Evolutionary conservation across 177 flowering plant genomes (phyloP).

Genomic region (Vitis hybrid): DNA sequence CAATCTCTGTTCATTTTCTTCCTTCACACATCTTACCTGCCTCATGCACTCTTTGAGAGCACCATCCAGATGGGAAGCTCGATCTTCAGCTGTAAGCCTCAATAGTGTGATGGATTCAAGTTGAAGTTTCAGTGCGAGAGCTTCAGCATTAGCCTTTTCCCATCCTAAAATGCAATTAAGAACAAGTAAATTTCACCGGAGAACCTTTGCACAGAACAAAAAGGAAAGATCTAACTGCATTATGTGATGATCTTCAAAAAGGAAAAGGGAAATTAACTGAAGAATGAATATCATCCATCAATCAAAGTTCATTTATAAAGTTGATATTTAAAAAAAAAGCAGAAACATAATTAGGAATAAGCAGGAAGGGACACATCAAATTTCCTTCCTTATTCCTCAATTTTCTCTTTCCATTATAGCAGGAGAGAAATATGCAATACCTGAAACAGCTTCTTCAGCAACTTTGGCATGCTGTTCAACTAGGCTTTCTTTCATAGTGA

Average conservation of each 20-base stretch:
- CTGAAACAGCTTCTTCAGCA: constrained; percentile 85
- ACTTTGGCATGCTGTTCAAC: constrained; percentile 78
- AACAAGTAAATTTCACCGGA: not conserved
- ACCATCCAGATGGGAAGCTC: constrained; percentile 87
- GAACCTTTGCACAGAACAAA: no score
- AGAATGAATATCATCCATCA: no score
- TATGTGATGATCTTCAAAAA: no score
- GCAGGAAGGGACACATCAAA: not conserved
- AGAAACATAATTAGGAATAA: no score
- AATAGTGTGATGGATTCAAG: constrained; percentile 80
- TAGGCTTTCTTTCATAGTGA: constrained; percentile 51
- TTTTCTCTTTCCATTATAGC: no score
- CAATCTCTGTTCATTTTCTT: constrained; percentile 79
- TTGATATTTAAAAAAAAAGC: no score
- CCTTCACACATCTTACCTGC: constrained; percentile 82
- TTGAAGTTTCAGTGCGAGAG: constrained; percentile 71
- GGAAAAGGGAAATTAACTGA: no score
- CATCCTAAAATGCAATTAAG: constrained; percentile 53
- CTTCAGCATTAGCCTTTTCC: constrained; percentile 98
- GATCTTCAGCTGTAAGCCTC: constrained; percentile 86
- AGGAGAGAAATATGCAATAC: constrained; percentile 23
- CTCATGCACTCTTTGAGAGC: constrained; percentile 98
- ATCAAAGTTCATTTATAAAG: no score
- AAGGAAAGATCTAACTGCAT: no score
- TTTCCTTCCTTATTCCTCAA: not conserved